Evolutionary conservation across 306 rosid genomes (phyloP), one percentile per base, ranked within the genome.

Genomic region (Malus sylvestris): DNA sequence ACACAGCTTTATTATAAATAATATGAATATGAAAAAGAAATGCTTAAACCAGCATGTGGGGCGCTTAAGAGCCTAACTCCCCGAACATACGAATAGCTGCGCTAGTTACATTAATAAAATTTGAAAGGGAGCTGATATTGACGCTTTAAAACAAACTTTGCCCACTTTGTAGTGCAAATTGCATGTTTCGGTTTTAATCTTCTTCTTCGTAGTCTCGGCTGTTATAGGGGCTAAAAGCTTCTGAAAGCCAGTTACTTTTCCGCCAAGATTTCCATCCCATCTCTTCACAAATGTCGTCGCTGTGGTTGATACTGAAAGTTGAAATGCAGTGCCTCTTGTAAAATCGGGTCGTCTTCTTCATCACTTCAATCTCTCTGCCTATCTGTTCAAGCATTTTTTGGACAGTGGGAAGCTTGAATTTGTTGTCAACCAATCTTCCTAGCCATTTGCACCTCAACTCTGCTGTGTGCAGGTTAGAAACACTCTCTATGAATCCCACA

Each of bases 221-320:
- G 81, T 57, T 77, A 7, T 88, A 88, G 53, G 96, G 85, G 79
- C 88, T 81, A 71, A 86, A 83, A 38, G 83, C 91, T 83, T 90
- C 91, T 55, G 75, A 81, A 55, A 85, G 44, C 92, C 87, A 85
- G 51, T 69, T 85, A 30, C 38, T 85, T 76, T 88, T 90, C 88
- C 96, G 83, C 89, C 87, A 83, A 29, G 87, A 77, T 10, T 51
- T 72, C 83, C 73, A 78, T 0, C 84, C 86, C 88, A 90, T 88
- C 60, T 90, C 93, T 59, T 78, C 77, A 63, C 88, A 90, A 1
- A 90, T 90, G 49, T 78, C 87, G 58, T 90, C 96, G 18, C 81
- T 86, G 76, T 88, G 93, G 71, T 90, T 85, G 73, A 90, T 90
- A 46, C 96, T 90, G 76, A 84, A 88, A 16, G 92, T 90, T 25